phyloP scores from a whole-genome alignment of 768 basidiomycete species.

The Phlegmacium glaucopus region DNA sequence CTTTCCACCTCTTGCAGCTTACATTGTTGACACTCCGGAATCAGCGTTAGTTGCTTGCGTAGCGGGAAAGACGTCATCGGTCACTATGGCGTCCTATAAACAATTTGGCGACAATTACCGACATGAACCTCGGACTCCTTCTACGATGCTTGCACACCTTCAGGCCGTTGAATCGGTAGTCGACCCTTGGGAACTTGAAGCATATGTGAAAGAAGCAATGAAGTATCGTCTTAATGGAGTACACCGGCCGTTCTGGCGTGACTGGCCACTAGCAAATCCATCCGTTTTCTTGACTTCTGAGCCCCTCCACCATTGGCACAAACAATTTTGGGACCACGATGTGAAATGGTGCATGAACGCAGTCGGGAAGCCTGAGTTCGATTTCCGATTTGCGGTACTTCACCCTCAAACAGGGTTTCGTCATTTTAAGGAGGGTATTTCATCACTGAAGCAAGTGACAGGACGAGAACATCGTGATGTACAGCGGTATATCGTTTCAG shows the following conservation, averaged over 20 bases:
- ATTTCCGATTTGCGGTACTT: constrained; percentile 34
- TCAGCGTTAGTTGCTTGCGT: constrained; percentile 25
- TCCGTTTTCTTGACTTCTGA: constrained; percentile 31
- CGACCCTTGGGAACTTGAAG: constrained; percentile 21
- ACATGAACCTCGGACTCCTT: constrained; percentile 20
- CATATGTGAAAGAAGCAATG: no score
- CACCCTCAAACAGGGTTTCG: constrained; percentile 30
- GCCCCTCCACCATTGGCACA: constrained; percentile 36
- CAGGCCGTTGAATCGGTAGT: constrained; percentile 1
- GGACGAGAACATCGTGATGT: constrained; percentile 36
- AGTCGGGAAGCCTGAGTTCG: constrained; percentile 28
- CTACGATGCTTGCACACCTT: constrained; percentile 17
- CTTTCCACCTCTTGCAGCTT: constrained; percentile 25
- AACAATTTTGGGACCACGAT: constrained; percentile 36
- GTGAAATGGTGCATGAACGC: constrained; percentile 33
- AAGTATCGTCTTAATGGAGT: constrained; percentile 26
- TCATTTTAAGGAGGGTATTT: constrained; percentile 38
- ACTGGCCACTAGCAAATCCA: constrained; percentile 32
- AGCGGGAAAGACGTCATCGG: constrained; percentile 24
- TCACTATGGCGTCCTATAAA: constrained; percentile 26
- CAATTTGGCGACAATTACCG: constrained; percentile 27
- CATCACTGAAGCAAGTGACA: constrained; percentile 38
- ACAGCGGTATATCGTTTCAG: constrained; percentile 29
- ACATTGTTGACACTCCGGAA: constrained; percentile 32
- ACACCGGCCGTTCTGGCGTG: constrained; percentile 33